Percentiles rank a stretch among this genome's conserved stretches.
These are phyloP conservation scores for Lolium multiflorum DNA, from an alignment of 176 grass and related monocot genomes.

Conservation along the genomic window DNA sequence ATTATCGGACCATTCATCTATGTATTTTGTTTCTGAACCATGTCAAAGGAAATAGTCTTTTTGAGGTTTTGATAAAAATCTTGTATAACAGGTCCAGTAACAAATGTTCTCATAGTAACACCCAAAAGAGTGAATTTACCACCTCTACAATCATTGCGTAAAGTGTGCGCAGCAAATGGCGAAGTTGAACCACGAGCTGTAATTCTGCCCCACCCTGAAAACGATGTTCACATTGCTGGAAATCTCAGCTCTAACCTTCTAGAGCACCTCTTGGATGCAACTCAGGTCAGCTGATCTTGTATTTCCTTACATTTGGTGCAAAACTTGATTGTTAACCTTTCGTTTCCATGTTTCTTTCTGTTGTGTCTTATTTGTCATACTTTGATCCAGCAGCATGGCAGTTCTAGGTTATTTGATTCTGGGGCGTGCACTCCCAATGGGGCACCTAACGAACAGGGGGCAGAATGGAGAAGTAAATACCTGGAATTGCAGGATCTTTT, in stretches of 20 bases:
- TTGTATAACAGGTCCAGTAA: constrained; percentile 57
- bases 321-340: not conserved
- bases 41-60: not conserved
- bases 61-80: constrained; percentile 2
- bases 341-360: constrained; percentile 16
- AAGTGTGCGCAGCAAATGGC: constrained; percentile 54
- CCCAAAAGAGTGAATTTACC: constrained; percentile 48
- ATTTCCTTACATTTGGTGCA: not conserved
- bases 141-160: constrained; percentile 55
- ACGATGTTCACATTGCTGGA: constrained; percentile 42
- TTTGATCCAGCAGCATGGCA: constrained; percentile 37
- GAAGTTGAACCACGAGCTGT: constrained; percentile 44
- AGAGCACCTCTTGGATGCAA: constrained; percentile 40
- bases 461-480: constrained; percentile 58
- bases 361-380: constrained; percentile 19
- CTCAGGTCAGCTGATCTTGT: constrained; percentile 53
- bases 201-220: constrained; percentile 43
- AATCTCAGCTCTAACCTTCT: constrained; percentile 48
- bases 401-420: constrained; percentile 29
- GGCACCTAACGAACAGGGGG: constrained; percentile 40
- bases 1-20: not conserved
- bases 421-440: constrained; percentile 9
- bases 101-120: constrained; percentile 65
- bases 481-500: constrained; percentile 64
- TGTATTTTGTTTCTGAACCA: constrained; percentile 19